Conservation (phyloP, 1,284 basidiomycete species). For the Neonothopanus nambi region DNA sequence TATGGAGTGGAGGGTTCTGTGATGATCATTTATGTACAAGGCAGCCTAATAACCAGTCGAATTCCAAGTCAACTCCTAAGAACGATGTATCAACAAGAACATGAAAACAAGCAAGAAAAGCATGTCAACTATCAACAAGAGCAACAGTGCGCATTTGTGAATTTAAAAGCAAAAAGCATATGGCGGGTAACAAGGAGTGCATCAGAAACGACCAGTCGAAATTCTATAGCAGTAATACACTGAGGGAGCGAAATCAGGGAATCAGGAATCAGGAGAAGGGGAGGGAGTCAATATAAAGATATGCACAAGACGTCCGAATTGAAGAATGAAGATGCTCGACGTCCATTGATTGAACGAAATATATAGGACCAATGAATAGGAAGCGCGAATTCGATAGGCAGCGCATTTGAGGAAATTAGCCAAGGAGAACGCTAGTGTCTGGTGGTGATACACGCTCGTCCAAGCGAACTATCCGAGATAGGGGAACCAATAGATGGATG, state of each 20-base stretch:
- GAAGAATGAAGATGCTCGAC: constrained; percentile 8
- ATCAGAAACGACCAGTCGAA: constrained; percentile 16
- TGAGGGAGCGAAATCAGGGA: no score
- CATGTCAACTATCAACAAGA: background rate
- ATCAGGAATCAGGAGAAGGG: background rate
- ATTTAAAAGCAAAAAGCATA: no score
- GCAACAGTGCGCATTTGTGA: background rate
- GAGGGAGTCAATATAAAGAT: constrained; percentile 8
- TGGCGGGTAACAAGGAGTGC: background rate
- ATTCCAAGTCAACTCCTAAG: constrained; percentile 3
- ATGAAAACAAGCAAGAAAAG: background rate
- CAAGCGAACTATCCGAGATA: constrained; percentile 1
- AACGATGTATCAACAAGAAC: background rate
- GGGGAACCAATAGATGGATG: background rate
- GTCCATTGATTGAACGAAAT: constrained; percentile 2
- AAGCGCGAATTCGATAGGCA: constrained; percentile 8
- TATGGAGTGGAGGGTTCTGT: no score
- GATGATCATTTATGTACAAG: no score
- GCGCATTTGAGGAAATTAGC: background rate
- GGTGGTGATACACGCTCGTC: constrained; percentile 1
- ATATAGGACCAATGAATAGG: no score
- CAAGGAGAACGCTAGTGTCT: no score
- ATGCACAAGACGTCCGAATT: constrained; percentile 14
- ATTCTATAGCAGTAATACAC: constrained; percentile 6
- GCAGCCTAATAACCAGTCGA: constrained; percentile 9